Conservation (phyloP, 108 stramenopile genomes). For the Conticribra weissflogii region DNA sequence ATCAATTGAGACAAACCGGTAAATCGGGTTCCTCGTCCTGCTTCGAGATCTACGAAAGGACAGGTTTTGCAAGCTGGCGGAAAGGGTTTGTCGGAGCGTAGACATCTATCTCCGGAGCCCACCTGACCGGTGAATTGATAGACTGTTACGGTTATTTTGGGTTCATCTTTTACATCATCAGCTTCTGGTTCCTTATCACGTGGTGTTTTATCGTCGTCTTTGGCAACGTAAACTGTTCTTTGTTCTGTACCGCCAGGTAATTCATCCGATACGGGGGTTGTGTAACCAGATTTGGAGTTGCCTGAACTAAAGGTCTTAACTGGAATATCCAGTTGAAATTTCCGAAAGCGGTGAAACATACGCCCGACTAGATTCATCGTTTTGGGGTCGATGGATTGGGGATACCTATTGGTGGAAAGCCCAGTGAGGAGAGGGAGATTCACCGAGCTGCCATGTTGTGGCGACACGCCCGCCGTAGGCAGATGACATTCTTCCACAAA, state of each 20-base stretch:
- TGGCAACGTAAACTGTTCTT: neutral
- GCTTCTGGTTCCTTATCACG: too few species aligned
- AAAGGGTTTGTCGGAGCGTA: conserved; percentile 66
- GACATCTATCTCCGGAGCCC: conserved; percentile 73
- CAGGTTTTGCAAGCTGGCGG: conserved; percentile 21
- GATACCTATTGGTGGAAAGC: conserved; percentile 18
- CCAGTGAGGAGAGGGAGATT: conserved; percentile 19
- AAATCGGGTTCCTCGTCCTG: too few species aligned
- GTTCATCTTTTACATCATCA: neutral
- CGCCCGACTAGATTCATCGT: conserved; percentile 8
- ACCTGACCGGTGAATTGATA: conserved; percentile 63
- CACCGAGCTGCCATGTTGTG: neutral
- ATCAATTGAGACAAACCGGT: too few species aligned
- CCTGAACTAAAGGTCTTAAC: neutral
- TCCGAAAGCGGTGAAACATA: neutral
- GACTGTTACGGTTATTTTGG: conserved; percentile 5
- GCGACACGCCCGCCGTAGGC: neutral
- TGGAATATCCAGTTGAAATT: neutral
- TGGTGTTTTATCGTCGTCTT: neutral
- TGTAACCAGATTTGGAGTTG: neutral
- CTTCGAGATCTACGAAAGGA: too few species aligned
- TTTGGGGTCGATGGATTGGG: conserved; percentile 8
- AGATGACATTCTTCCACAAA: conserved; percentile 7
- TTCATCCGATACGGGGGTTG: too few species aligned
- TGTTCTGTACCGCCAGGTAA: neutral